These are phyloP conservation scores for Delonix regia DNA, from an alignment of 306 rosid genomes.

Conservation along the genomic window DNA sequence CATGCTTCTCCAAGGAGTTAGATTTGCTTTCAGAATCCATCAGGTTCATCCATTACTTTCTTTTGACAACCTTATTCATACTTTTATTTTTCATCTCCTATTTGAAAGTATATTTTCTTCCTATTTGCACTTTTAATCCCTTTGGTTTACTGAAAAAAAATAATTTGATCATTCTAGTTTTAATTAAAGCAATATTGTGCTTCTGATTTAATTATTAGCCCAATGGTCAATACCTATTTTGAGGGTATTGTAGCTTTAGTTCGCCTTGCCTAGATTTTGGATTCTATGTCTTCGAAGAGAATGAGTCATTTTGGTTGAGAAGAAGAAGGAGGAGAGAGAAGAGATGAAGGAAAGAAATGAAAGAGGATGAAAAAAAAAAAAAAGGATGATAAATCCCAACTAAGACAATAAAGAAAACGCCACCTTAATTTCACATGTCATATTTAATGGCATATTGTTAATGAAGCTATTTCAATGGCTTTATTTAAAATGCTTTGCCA, in stretches of 20 bases:
- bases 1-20: conserved; percentile 98
- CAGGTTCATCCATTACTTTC: conserved; percentile 59
- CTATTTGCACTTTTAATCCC: not conserved
- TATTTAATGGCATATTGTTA: too few species aligned
- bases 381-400: too few species aligned
- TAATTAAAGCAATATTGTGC: not conserved
- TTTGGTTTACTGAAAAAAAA: not conserved
- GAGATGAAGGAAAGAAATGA: not conserved
- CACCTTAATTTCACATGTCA: too few species aligned
- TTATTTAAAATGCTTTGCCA: too few species aligned
- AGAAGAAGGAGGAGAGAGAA: not conserved
- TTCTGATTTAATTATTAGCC: not conserved
- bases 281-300: too few species aligned
- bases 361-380: too few species aligned
- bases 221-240: not conserved
- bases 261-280: not conserved
- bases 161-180: not conserved
- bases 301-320: not conserved
- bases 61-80: conserved; percentile 4
- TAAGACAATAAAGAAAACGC: too few species aligned
- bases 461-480: too few species aligned
- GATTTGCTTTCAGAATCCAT: conserved; percentile 98
- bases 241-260: not conserved
- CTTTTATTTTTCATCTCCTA: not conserved
- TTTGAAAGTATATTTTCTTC: not conserved